These are phyloP conservation scores for Lyophyllum semitale DNA, from an alignment of 768 basidiomycete genomes.

Conservation along the genomic window DNA sequence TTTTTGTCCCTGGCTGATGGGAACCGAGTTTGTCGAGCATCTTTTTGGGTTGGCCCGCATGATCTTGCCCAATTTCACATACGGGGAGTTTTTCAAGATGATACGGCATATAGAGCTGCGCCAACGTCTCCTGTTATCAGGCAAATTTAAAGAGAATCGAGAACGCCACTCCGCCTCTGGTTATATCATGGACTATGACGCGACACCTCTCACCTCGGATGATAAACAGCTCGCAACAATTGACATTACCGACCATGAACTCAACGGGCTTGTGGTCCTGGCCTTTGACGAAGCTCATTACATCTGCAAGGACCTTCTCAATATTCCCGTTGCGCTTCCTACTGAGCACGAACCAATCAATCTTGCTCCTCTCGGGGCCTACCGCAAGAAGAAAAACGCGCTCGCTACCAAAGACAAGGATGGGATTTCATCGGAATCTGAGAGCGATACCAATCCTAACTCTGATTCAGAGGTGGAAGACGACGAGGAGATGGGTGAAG, in stretches of 20 bases:
- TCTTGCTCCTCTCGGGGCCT: neutral
- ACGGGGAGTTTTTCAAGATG: constrained; percentile 25
- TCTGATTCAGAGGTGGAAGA: neutral
- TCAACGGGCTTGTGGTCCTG: neutral
- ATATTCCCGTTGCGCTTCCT: neutral
- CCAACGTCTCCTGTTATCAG: constrained; percentile 25
- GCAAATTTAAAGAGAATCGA: constrained; percentile 1
- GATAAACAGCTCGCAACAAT: neutral
- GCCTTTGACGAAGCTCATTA: neutral
- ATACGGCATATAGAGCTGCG: constrained; percentile 25
- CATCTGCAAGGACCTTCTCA: neutral
- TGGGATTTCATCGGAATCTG: neutral
- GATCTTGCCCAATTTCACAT: constrained; percentile 29
- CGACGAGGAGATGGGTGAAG: neutral
- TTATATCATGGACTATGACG: constrained; percentile 2
- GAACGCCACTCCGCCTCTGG: neutral
- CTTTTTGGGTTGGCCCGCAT: constrained; percentile 27
- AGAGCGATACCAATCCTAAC: neutral
- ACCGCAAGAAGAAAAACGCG: neutral
- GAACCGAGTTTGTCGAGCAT: constrained; percentile 28
- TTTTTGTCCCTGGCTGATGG: constrained; percentile 25
- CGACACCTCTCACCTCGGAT: neutral
- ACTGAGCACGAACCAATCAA: neutral
- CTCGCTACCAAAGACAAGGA: neutral
- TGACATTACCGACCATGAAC: neutral